Evolutionary conservation across 2,329 filamentous ascomycete species (phyloP).

Genomic region (Cladophialophora psammophila): DNA sequence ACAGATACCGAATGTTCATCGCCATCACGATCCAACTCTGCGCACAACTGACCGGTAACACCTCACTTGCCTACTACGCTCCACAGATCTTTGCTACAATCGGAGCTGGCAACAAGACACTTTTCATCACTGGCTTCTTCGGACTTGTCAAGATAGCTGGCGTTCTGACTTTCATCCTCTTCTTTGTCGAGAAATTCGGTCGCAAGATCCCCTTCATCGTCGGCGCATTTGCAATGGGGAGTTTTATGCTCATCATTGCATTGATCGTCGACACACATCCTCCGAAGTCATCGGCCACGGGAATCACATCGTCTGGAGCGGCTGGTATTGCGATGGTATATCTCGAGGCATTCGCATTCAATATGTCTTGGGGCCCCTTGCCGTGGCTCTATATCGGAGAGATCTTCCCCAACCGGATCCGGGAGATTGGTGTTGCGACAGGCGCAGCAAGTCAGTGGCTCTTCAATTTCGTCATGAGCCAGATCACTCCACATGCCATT

Average conservation of each 20-base stretch:
- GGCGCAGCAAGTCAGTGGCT: slow-evolving; percentile 52
- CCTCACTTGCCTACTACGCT: slow-evolving; percentile 56
- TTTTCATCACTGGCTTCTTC: slow-evolving; percentile 62
- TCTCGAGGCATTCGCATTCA: slow-evolving; percentile 55
- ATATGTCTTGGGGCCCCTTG: slow-evolving; percentile 51
- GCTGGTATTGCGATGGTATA: slow-evolving; percentile 61
- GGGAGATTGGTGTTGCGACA: slow-evolving; percentile 50
- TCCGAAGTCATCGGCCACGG: slow-evolving; percentile 45
- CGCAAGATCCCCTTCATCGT: slow-evolving; percentile 58
- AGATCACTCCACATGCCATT: slow-evolving; percentile 53
- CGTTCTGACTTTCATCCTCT: slow-evolving; percentile 56
- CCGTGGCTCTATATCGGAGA: slow-evolving; percentile 47
- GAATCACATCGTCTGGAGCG: slow-evolving; percentile 50
- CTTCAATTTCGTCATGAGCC: slow-evolving; percentile 53
- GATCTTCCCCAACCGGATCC: slow-evolving; percentile 49
- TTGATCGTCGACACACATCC: slow-evolving; percentile 58
- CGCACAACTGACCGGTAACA: slow-evolving; percentile 52
- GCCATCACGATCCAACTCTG: slow-evolving; percentile 60
- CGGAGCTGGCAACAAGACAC: slow-evolving; percentile 56
- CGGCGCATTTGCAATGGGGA: slow-evolving; percentile 59
- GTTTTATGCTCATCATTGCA: slow-evolving; percentile 62
- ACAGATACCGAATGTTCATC: slow-evolving; percentile 58
- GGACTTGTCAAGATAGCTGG: slow-evolving; percentile 61
- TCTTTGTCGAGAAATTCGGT: slow-evolving; percentile 59
- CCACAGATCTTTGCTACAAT: slow-evolving; percentile 61